These are phyloP conservation scores for Rosa hybrid DNA, from an alignment of 331 rosid species.

Conservation along the genomic window DNA sequence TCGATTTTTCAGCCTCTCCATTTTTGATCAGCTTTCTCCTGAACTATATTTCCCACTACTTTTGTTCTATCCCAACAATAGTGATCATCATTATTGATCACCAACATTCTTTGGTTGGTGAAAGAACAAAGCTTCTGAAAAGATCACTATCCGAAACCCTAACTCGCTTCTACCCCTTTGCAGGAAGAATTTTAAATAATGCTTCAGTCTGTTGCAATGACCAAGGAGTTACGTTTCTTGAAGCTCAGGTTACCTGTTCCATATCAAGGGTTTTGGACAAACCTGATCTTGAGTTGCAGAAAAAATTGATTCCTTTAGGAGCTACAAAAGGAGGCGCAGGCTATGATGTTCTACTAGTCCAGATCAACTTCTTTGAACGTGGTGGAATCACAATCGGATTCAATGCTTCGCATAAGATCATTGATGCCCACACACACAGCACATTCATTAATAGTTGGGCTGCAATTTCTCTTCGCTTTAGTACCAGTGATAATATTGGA, in stretches of 20 bases:
- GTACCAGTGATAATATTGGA: no score
- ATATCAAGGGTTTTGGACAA: not conserved
- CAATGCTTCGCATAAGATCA: not conserved
- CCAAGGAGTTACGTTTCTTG: not conserved
- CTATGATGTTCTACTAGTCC: not conserved
- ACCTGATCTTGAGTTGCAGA: not conserved
- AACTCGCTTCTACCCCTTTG: slow-evolving; percentile 23
- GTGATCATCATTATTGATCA: not conserved
- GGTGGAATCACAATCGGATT: not conserved
- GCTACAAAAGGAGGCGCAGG: not conserved
- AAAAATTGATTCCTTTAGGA: not conserved
- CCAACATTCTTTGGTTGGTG: not conserved
- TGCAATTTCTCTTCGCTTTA: not conserved
- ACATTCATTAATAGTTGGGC: slow-evolving; percentile 3
- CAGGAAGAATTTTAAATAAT: slow-evolving; percentile 13
- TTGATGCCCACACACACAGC: not conserved
- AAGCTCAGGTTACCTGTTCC: not conserved
- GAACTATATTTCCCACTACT: slow-evolving; percentile 17
- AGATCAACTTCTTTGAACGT: not conserved
- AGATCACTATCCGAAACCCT: slow-evolving; percentile 10
- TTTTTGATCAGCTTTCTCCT: slow-evolving; percentile 11
- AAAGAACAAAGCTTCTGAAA: slow-evolving; percentile 4
- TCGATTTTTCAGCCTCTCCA: not conserved
- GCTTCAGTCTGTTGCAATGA: not conserved
- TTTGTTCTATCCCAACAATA: slow-evolving; percentile 7